These are phyloP conservation scores for Osmozyma mogii DNA, from an alignment of 805 yeast species.

Conservation along the genomic window DNA sequence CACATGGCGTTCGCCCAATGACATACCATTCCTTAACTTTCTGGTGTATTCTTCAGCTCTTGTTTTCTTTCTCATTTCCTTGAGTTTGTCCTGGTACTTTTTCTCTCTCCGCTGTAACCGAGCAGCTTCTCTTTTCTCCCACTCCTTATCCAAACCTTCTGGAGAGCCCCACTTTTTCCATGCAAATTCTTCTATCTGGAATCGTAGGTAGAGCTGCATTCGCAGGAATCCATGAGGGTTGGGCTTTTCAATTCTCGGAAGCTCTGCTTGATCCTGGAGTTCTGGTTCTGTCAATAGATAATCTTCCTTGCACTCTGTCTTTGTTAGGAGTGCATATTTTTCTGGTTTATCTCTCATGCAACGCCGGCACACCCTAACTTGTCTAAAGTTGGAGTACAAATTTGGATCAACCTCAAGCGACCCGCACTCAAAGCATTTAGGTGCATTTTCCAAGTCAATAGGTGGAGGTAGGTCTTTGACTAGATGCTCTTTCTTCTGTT, in stretches of 20 bases:
- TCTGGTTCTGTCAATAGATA: conserved; percentile 93
- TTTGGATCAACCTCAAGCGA: conserved; percentile 76
- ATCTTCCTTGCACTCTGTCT: conserved; percentile 92
- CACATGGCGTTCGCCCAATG: conserved; percentile 51
- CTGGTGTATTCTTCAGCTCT: conserved; percentile 87
- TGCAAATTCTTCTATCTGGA: conserved; percentile 90
- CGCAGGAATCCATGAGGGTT: conserved; percentile 91
- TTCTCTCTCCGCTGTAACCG: conserved; percentile 69
- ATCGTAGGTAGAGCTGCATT: conserved; percentile 87
- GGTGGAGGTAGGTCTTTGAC: conserved; percentile 63
- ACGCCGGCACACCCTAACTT: conserved; percentile 65
- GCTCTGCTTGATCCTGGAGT: conserved; percentile 55
- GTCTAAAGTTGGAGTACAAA: conserved; percentile 56
- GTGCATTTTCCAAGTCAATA: conserved; percentile 61
- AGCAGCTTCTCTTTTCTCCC: conserved; percentile 73
- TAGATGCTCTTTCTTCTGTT: conserved; percentile 31
- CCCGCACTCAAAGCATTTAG: conserved; percentile 77
- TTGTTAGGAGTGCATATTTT: conserved; percentile 83
- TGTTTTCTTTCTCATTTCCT: conserved; percentile 84
- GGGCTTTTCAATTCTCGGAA: conserved; percentile 79
- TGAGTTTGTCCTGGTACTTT: conserved; percentile 67
- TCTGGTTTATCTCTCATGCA: conserved; percentile 74
- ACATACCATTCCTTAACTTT: conserved; percentile 49
- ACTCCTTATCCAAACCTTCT: conserved; percentile 85
- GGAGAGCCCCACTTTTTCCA: conserved; percentile 92